Conservation (phyloP, 176 grass and related monocot species). For the Eragrostis nindensis region DNA sequence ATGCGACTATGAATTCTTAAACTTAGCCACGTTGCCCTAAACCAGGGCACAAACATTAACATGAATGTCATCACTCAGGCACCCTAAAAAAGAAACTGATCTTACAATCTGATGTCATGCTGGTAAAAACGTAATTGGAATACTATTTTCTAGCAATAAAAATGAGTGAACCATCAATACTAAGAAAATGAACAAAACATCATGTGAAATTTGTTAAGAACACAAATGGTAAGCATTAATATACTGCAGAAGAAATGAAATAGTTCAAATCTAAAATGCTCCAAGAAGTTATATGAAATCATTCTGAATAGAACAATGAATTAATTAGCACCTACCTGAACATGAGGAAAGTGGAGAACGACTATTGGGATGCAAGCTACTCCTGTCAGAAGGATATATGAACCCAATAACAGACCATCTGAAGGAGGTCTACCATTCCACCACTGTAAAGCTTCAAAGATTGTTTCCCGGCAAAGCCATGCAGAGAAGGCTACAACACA, state of each 20-base stretch:
- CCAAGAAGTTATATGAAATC: neutral
- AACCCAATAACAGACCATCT: slow-evolving; percentile 90
- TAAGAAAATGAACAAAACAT: slow-evolving; percentile 17
- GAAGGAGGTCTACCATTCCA: slow-evolving; percentile 93
- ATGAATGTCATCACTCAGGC: slow-evolving; percentile 7
- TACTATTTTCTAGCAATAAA: neutral
- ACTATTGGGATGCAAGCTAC: slow-evolving; percentile 89
- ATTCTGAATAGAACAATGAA: neutral
- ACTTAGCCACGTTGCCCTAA: slow-evolving; percentile 13
- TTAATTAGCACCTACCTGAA: slow-evolving; percentile 77
- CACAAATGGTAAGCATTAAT: neutral
- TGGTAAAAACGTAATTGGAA: neutral
- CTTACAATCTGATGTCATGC: neutral
- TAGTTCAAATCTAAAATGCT: neutral
- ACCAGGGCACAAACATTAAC: neutral
- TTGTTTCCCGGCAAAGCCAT: slow-evolving; percentile 93
- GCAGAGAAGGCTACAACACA: slow-evolving; percentile 79
- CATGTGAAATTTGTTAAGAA: neutral
- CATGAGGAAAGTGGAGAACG: slow-evolving; percentile 84
- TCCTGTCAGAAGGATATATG: slow-evolving; percentile 79
- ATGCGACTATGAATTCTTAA: neutral
- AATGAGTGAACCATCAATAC: neutral
- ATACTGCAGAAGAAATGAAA: slow-evolving; percentile 1
- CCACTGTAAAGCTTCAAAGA: slow-evolving; percentile 98
- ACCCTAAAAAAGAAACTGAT: neutral